Base-by-base conservation (phyloP, 2,329 filamentous ascomycete genomes). In the Remersonia thermophila region DNA sequence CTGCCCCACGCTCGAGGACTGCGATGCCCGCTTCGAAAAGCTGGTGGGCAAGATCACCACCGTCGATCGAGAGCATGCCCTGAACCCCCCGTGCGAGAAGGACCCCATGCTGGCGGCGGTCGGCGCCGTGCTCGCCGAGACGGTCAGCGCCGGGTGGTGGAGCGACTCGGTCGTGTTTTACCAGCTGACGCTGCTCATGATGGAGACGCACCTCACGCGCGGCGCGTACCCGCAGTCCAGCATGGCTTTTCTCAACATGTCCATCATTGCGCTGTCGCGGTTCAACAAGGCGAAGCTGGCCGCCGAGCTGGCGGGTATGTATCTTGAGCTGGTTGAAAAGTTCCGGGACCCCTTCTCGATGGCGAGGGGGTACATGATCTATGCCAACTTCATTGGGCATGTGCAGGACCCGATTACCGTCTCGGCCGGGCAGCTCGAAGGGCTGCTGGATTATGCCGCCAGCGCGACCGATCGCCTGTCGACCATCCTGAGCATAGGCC, bases 61-160 rank as follows among this genome's bases (percentile, higher is more conserved):
- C 29, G 70, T 70, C 56, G 76, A 75, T 30, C 61, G 59, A 18
- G 48, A 58, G 5, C 55, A 63, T 4, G 50, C 77, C 2, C 45
- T 72, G 31, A 59, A 58, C 27, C 58, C 60, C n/a, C 49, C 55
- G 11, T 53, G 58, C 13, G 53, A 59, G 1, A 62, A 61, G 10
- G 70, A 80, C 42, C 58, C 69, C 3, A 62, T 67, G 17, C 55
- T 83, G 34, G 63, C 70, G 23, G 78, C 75, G 0, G 62, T 83
- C 2, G 82, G 79, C 3, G 77, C 80, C 6, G 73, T 87, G 3
- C 61, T 86, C 12, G 69, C 77, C 1, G 80, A 87, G 56, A 71
- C 82, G 10, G 65, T 79, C 7, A 75, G 71, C 44, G 73, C 79
- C 11, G 78, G 77, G 3, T 84, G 78, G 64, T 86, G 83, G 83